Conservation (phyloP, 192 early-diverging fungal species). For the Coemansia sp. region DNA sequence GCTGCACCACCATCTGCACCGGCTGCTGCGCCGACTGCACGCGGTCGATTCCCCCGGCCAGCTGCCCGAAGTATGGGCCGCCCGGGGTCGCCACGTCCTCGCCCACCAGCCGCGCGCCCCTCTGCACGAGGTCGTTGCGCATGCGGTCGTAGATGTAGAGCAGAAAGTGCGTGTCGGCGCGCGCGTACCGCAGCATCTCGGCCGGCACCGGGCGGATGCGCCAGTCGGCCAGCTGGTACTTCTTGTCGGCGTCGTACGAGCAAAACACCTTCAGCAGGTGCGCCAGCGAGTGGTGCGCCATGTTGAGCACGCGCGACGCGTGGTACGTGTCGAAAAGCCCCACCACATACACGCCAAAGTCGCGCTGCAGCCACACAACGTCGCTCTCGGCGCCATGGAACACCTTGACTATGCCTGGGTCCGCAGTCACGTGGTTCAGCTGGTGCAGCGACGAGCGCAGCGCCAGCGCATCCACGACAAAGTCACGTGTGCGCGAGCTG, state of each 20-base stretch:
- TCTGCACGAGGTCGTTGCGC: slow-evolving; percentile 73
- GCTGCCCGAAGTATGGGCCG: slow-evolving; percentile 16
- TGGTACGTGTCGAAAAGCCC: slow-evolving; percentile 97
- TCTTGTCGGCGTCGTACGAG: slow-evolving; percentile 80
- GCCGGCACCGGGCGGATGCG: slow-evolving; percentile 87
- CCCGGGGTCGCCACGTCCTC: slow-evolving; percentile 49
- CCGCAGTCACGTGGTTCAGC: slow-evolving; percentile 83
- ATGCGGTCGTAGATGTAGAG: slow-evolving; percentile 93
- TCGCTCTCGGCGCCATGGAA: slow-evolving; percentile 97
- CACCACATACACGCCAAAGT: slow-evolving; percentile 96
- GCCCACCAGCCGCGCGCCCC: slow-evolving; percentile 20
- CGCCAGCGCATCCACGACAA: slow-evolving; percentile 82
- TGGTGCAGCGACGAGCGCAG: slow-evolving; percentile 66
- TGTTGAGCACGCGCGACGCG: slow-evolving; percentile 81
- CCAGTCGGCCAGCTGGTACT: slow-evolving; percentile 97
- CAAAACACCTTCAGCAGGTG: slow-evolving; percentile 79
- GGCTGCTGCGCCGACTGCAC: slow-evolving; percentile 25
- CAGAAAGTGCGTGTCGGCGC: slow-evolving; percentile 94
- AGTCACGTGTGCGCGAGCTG: slow-evolving; percentile 84
- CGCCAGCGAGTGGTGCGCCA: slow-evolving; percentile 76
- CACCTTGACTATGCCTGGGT: slow-evolving; percentile 86
- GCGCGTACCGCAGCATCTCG: slow-evolving; percentile 92
- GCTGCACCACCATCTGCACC: slow-evolving; percentile 44
- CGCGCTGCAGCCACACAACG: slow-evolving; percentile 94
- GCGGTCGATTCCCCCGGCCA: slow-evolving; percentile 48